phyloP scores from a whole-genome alignment of 2,329 filamentous ascomycete genomes.

The Trichophyton mentagrophytes region DNA sequence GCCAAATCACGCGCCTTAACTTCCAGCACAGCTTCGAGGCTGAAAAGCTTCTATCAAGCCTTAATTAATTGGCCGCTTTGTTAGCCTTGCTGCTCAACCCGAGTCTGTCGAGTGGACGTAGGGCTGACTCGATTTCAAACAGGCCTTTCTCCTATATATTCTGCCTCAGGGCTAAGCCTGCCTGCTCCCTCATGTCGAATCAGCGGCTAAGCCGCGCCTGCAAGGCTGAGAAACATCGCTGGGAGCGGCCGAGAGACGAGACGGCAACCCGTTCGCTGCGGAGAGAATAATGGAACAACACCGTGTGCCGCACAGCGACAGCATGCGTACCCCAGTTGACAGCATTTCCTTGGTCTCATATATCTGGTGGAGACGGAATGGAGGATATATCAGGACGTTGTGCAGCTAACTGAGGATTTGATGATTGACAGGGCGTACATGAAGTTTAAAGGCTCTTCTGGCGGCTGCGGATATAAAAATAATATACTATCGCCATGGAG shows the following conservation, averaged over 20 bases:
- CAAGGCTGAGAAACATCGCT: background rate
- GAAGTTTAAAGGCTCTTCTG: no score
- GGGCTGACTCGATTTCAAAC: background rate
- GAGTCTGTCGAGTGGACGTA: background rate
- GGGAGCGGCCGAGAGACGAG: background rate
- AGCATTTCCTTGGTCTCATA: no score
- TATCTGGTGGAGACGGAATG: no score
- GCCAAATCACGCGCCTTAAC: background rate
- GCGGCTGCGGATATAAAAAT: no score
- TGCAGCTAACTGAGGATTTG: no score
- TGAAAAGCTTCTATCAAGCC: background rate
- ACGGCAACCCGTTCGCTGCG: background rate
- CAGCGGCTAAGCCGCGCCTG: background rate
- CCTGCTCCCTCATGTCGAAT: background rate
- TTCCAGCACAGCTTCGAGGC: background rate
- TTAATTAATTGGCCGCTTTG: background rate
- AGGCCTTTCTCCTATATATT: background rate
- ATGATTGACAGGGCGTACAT: no score
- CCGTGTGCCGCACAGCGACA: no score
- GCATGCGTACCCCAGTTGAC: no score
- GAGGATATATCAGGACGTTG: no score
- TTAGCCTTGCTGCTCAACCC: background rate
- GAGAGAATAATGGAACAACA: background rate
- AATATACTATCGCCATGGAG: no score
- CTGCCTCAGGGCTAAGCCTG: background rate